These are phyloP conservation scores for Microbotryum lychnidis-dioicae DNA, from an alignment of 1,284 basidiomycete species.

Conservation along the genomic window DNA sequence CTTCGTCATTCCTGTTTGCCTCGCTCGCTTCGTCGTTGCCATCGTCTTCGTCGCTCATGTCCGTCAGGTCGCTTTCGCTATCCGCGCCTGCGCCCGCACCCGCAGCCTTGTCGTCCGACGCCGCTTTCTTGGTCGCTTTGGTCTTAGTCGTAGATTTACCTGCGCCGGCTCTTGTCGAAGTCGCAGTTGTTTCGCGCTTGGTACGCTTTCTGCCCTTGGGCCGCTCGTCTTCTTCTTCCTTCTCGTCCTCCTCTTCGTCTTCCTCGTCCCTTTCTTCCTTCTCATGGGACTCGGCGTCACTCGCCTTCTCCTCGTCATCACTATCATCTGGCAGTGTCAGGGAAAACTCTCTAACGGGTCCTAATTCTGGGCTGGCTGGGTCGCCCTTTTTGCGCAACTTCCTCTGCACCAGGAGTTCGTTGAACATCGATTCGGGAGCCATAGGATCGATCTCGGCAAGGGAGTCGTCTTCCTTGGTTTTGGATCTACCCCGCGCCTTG, in stretches of 20 bases:
- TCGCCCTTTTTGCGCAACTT: neutral
- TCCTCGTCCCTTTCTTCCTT: neutral
- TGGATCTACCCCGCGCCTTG: too few relatives aligned
- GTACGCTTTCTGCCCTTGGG: neutral
- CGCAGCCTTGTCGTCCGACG: neutral
- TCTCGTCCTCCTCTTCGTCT: neutral
- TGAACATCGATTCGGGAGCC: neutral
- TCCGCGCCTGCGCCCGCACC: neutral
- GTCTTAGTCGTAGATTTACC: neutral
- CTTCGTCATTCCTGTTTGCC: neutral
- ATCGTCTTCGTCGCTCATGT: neutral
- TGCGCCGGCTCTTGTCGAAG: neutral
- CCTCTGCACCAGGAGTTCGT: neutral
- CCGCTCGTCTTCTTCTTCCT: conserved; percentile 5
- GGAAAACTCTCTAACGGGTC: too few relatives aligned
- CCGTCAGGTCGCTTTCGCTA: neutral
- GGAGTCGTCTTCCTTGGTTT: conserved; percentile 1
- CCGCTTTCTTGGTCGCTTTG: neutral
- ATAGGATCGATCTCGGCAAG: neutral
- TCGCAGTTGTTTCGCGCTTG: neutral
- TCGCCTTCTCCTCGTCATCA: too few relatives aligned
- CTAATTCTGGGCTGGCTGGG: too few relatives aligned
- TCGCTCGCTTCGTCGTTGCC: neutral
- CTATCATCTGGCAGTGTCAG: too few relatives aligned
- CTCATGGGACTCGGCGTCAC: neutral